phyloP scores from a whole-genome alignment of 2,329 filamentous ascomycete species.

The Aspergillus calidoustus region DNA sequence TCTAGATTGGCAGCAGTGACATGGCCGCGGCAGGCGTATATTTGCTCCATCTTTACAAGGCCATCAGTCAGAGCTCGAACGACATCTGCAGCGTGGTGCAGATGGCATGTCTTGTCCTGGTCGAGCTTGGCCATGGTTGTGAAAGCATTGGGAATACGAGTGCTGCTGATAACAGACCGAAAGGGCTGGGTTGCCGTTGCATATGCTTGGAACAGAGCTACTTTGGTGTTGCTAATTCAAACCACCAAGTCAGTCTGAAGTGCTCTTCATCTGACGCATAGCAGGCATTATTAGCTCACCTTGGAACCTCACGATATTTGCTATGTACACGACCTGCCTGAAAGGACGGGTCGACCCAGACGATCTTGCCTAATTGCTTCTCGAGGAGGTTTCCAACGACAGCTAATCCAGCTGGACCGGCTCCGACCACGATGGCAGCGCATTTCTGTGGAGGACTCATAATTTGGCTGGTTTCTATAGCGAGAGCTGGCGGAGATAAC shows the following conservation, averaged over 20 bases:
- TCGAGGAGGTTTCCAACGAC: conserved; percentile 66
- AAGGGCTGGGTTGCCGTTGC: conserved; percentile 60
- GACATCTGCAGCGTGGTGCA: conserved; percentile 64
- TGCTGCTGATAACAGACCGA: conserved; percentile 53
- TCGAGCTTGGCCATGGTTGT: conserved; percentile 58
- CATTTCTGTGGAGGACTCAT: conserved; percentile 43
- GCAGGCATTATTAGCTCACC: conserved; percentile 32
- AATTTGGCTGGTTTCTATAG: conserved; percentile 15
- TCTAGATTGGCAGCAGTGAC: conserved; percentile 42
- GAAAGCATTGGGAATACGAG: conserved; percentile 59
- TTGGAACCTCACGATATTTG: conserved; percentile 65
- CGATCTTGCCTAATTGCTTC: conserved; percentile 54
- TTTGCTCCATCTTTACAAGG: conserved; percentile 41
- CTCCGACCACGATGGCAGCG: conserved; percentile 63
- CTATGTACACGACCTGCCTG: conserved; percentile 57
- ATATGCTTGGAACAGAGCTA: conserved; percentile 62
- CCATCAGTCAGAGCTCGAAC: conserved; percentile 51
- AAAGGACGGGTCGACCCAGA: conserved; percentile 65
- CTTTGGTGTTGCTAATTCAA: conserved; percentile 62
- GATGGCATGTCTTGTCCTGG: conserved; percentile 61
- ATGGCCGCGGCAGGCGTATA: conserved; percentile 38
- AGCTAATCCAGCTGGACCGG: conserved; percentile 63
- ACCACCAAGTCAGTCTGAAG: conserved; percentile 20
- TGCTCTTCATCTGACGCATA: conserved; percentile 15
- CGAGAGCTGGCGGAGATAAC: background rate